These are phyloP conservation scores for Euptelea pleiosperma DNA, from an alignment of 164 flowering plant genomes.

Conservation along the genomic window DNA sequence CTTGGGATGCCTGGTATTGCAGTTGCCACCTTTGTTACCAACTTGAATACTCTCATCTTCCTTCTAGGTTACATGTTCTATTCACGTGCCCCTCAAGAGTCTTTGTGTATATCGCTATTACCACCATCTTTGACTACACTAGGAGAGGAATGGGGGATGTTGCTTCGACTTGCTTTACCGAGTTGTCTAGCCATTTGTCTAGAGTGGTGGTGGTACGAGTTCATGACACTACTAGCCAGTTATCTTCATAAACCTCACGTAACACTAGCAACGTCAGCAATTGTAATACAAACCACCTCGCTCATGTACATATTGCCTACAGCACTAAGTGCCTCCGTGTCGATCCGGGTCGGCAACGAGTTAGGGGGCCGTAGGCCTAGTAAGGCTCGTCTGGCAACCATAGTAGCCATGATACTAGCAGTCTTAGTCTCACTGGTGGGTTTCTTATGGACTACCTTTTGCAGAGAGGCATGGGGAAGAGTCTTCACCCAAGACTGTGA, in stretches of 20 bases:
- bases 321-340: slow-evolving; percentile 64
- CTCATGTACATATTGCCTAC: slow-evolving; percentile 81
- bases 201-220: slow-evolving; percentile 99
- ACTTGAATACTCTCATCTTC: slow-evolving; percentile 55
- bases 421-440: slow-evolving; percentile 45
- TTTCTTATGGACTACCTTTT: slow-evolving; percentile 51
- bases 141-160: slow-evolving; percentile 53
- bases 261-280: slow-evolving; percentile 69
- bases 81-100: slow-evolving; percentile 12
- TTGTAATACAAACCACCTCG: slow-evolving; percentile 91
- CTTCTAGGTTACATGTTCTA: slow-evolving; percentile 40
- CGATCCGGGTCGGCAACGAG: slow-evolving; percentile 80
- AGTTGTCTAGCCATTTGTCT: slow-evolving; percentile 83
- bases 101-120: slow-evolving; percentile 18
- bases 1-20: slow-evolving; percentile 75
- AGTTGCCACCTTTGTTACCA: slow-evolving; percentile 52
- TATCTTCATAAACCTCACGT: slow-evolving; percentile 57
- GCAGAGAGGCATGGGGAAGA: slow-evolving; percentile 60
- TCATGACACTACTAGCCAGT: slow-evolving; percentile 82
- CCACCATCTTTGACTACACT: slow-evolving; percentile 5
- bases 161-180: slow-evolving; percentile 54
- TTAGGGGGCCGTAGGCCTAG: slow-evolving; percentile 71
- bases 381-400: slow-evolving; percentile 56
- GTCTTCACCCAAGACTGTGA: slow-evolving; percentile 64
- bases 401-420: slow-evolving; percentile 45